Conservation (phyloP, 108 stramenopile species). For the Cyclotella sp. region DNA sequence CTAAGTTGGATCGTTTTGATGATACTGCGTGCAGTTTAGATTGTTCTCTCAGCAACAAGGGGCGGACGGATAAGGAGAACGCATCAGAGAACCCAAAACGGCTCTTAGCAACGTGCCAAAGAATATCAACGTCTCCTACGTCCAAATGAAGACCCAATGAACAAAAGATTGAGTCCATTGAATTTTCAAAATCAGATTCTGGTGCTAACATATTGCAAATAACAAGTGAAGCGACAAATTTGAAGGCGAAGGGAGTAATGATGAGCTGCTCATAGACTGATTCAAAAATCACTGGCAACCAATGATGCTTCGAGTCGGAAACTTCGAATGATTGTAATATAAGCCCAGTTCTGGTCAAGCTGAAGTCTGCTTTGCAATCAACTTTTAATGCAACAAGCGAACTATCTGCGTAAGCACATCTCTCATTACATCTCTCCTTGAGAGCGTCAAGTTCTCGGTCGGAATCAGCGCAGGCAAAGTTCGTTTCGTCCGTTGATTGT, state of each 20-base stretch:
- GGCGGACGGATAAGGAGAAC: slow-evolving; percentile 41
- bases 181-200: neutral
- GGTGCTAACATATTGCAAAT: too few relatives aligned
- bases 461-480: too few relatives aligned
- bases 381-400: neutral
- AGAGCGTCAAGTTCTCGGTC: too few relatives aligned
- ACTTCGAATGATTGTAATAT: neutral
- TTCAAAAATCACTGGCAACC: neutral
- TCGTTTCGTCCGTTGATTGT: too few relatives aligned
- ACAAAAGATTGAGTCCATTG: neutral
- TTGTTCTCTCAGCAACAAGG: slow-evolving; percentile 45
- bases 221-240: neutral
- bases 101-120: slow-evolving; percentile 60
- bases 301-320: neutral
- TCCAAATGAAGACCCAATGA: slow-evolving; percentile 31
- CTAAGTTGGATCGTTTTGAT: neutral
- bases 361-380: neutral
- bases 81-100: slow-evolving; percentile 63
- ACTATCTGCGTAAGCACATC: neutral
- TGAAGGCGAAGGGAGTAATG: slow-evolving; percentile 54
- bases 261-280: slow-evolving; percentile 47
- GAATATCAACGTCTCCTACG: slow-evolving; percentile 58
- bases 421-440: too few relatives aligned
- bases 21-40: slow-evolving; percentile 3
- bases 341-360: neutral